These are phyloP conservation scores for Curvularia hawaiiensis DNA, from an alignment of 2,329 filamentous ascomycete species.

Conservation along the genomic window DNA sequence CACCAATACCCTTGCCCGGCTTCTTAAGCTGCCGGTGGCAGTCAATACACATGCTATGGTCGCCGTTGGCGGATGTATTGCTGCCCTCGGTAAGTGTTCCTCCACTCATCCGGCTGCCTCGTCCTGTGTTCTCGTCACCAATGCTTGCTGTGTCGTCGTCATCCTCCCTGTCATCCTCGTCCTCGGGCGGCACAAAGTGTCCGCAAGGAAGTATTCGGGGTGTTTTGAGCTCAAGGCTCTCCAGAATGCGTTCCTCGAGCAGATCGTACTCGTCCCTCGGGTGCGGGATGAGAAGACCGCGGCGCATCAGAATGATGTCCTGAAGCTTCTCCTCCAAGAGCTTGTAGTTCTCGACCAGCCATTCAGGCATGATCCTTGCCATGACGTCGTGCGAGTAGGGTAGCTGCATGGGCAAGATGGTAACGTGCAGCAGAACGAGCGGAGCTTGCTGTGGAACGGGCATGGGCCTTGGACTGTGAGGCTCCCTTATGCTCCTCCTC, in stretches of 20 bases:
- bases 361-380: conserved; percentile 56
- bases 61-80: conserved; percentile 25
- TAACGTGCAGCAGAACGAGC: conserved; percentile 78
- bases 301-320: conserved; percentile 70
- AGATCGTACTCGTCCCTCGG: conserved; percentile 81
- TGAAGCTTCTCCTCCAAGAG: conserved; percentile 72
- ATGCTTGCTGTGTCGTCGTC: conserved; percentile 44
- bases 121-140: conserved; percentile 36
- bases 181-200: conserved; percentile 64
- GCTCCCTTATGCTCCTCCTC: conserved; percentile 33
- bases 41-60: conserved; percentile 55
- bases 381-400: conserved; percentile 60
- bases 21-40: conserved; percentile 51
- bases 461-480: conserved; percentile 34
- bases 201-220: conserved; percentile 76
- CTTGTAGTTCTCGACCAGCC: conserved; percentile 64
- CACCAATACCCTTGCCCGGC: conserved; percentile 43
- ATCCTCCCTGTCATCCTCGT: conserved; percentile 48
- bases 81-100: conserved; percentile 42
- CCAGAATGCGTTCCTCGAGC: conserved; percentile 76
- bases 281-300: conserved; percentile 77
- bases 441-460: conserved; percentile 59
- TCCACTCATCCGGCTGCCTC: conserved; percentile 44
- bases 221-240: conserved; percentile 73
- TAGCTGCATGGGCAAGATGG: conserved; percentile 72